Base-by-base conservation (phyloP, 768 basidiomycete species). In the Hydnomerulius pinastri region DNA sequence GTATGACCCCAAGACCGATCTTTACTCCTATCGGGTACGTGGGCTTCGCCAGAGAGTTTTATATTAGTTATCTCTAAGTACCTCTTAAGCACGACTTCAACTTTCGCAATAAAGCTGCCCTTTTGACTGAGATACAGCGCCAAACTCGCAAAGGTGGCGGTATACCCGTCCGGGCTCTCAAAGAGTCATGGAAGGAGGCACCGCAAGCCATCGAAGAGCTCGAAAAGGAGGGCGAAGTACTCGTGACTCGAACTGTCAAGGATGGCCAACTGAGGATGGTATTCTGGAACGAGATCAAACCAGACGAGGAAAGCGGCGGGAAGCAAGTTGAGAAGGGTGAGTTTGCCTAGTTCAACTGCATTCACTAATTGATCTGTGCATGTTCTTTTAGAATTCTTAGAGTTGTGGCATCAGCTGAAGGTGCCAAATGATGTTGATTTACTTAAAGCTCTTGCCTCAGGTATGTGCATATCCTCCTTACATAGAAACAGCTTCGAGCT, bases 141-240 rank as follows among this genome's bases (percentile, higher is more conserved):
- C 84, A 90, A 58, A 89, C 90, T 2, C 82, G 85, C 24, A 86
- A 86, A 58, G 92, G 91, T 10, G 87, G 90, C 2, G 92, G 92
- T 3, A 82, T 96, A 25, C 82, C 90, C 12, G 86, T 96, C 25
- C 83, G 90, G 17, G 78, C 83, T 1, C 73, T 97, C 35, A 92
- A 94, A 62, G 92, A 96, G 65, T 87, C 89, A 12, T 97, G 93
- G 92, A 88, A 90, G 59, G 89, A 90, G 57, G 89, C 92, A 0
- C 86, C 87, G 1, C 72, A 77, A 37, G 90, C 88, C 0, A 85
- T 95, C 37, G 90, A 93, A 63, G 90, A 94, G 67, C 76, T 95
- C n/a, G 91, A 92, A 66, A 81, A 87, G 62, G 87, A 90, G 59
- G 92, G 91, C 1, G 88, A 92, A 48, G 90, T 93, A 1, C 77